Evolutionary conservation across 257 asterid species (phyloP).

Genomic region (Solanum paucissectum): DNA sequence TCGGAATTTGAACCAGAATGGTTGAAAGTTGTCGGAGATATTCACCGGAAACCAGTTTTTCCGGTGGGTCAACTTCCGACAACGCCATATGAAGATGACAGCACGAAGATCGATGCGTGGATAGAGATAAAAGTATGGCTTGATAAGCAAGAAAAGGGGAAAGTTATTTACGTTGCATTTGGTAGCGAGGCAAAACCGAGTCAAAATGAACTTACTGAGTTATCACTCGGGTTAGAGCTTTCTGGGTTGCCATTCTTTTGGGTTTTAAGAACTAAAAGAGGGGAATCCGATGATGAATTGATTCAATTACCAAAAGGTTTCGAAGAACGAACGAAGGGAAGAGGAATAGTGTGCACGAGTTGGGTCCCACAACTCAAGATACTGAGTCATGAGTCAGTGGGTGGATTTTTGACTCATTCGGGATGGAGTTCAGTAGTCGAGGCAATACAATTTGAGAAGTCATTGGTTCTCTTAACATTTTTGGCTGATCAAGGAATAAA

Average conservation of each 20-base stretch:
- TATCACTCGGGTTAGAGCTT: slow-evolving; percentile 18
- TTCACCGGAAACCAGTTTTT: not conserved
- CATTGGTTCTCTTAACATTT: slow-evolving; percentile 16
- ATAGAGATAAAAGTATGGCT: not conserved
- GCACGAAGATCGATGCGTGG: not conserved
- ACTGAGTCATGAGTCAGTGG: slow-evolving; percentile 20
- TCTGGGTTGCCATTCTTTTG: slow-evolving; percentile 20
- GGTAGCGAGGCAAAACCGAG: slow-evolving; percentile 18
- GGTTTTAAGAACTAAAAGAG: slow-evolving; percentile 11
- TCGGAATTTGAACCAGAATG: not conserved
- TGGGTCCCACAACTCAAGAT: slow-evolving; percentile 28
- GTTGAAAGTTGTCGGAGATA: not conserved
- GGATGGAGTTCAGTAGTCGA: slow-evolving; percentile 28
- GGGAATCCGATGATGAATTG: not conserved
- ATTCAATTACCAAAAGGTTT: slow-evolving; percentile 9
- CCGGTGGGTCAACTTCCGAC: not conserved
- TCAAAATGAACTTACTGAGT: slow-evolving; percentile 16
- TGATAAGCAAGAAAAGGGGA: not conserved
- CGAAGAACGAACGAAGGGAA: slow-evolving; percentile 12
- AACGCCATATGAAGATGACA: not conserved
- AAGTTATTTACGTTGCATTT: not conserved
- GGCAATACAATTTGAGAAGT: slow-evolving; percentile 9
- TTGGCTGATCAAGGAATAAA: slow-evolving; percentile 19
- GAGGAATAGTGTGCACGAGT: slow-evolving; percentile 14
- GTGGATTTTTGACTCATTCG: slow-evolving; percentile 27